phyloP scores from a whole-genome alignment of 1,139 yeast genomes.

The Pneumocystis canis region DNA sequence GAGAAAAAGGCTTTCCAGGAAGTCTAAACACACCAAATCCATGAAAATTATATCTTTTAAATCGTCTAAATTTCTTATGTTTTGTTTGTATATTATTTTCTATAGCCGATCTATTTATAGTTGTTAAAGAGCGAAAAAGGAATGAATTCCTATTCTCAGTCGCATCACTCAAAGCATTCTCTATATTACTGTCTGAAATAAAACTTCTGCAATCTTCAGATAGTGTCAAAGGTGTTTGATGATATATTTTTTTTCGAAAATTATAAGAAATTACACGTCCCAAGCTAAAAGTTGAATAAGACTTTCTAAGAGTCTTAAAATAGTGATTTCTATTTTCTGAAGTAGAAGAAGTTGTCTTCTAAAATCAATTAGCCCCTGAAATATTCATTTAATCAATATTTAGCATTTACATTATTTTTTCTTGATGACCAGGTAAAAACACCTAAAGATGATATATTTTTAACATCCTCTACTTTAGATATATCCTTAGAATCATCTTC shows the following conservation, averaged over 20 bases:
- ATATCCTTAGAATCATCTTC: not conserved
- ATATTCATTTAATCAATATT: not conserved
- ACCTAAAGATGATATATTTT: not conserved
- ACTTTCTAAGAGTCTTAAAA: not conserved
- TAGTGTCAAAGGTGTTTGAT: not conserved
- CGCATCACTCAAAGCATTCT: not conserved
- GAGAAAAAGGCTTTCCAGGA: not conserved
- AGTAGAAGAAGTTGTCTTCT: not conserved
- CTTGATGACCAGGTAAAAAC: not conserved
- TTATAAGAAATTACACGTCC: not conserved
- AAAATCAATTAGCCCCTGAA: not conserved
- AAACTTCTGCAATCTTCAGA: not conserved
- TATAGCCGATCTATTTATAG: not conserved
- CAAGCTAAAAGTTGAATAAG: not conserved
- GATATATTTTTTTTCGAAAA: not conserved
- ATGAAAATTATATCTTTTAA: not conserved
- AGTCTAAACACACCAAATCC: not conserved
- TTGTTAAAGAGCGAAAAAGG: not conserved
- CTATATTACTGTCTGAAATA: not conserved
- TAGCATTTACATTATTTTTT: not conserved
- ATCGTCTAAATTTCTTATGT: not conserved
- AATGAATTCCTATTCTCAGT: not conserved
- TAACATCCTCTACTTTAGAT: not conserved
- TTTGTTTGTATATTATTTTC: not conserved
- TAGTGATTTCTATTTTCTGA: not conserved